Conservation (phyloP, 805 yeast genomes). For the Helenozyma rhizophorensis region DNA sequence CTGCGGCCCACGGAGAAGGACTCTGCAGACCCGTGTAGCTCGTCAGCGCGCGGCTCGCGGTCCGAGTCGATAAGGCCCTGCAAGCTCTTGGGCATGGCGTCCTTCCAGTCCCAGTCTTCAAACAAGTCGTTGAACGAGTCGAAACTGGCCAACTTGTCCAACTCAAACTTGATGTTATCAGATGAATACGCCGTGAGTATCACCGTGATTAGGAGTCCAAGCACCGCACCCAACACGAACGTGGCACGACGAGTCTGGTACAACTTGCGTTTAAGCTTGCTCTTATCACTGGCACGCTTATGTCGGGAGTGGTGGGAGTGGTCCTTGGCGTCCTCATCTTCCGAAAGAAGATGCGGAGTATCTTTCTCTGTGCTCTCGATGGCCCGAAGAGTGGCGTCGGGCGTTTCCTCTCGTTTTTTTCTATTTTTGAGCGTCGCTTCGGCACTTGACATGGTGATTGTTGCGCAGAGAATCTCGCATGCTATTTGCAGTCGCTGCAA, state of each 20-base stretch:
- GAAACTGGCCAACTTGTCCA: constrained; percentile 47
- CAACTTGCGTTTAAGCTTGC: constrained; percentile 14
- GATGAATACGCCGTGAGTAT: constrained; percentile 45
- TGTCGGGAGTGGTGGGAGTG: constrained; percentile 3
- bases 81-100: constrained; percentile 62
- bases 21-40: constrained; percentile 58
- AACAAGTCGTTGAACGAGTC: constrained; percentile 56
- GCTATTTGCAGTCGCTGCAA: no score
- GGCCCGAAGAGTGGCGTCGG: no score
- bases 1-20: constrained; percentile 83
- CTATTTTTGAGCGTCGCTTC: no score
- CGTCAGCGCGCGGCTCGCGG: constrained; percentile 30
- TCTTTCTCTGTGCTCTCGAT: no score
- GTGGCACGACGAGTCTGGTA: constrained; percentile 54
- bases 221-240: constrained; percentile 65
- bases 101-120: constrained; percentile 67
- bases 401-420: no score
- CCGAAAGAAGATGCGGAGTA: no score
- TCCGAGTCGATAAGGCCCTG: constrained; percentile 56
- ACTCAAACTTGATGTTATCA: constrained; percentile 39
- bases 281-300: background rate
- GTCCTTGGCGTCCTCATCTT: no score
- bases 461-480: no score
- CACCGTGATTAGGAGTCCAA: constrained; percentile 65
- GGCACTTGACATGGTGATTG: no score